phyloP scores from a whole-genome alignment of 345 rosid genomes.

The Luvunga scandens region DNA sequence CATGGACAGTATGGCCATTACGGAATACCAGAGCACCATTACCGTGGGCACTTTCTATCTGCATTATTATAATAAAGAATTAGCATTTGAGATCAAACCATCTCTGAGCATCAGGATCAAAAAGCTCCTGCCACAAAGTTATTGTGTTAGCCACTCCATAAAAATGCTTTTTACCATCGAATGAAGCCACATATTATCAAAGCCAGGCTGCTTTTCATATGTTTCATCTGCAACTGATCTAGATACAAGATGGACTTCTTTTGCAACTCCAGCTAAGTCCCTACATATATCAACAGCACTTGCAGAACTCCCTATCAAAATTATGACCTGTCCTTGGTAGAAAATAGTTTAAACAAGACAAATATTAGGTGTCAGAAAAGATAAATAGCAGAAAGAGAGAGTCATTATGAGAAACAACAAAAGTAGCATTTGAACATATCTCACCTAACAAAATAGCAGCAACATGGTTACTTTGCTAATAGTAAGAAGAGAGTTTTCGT shows the following conservation, averaged over 20 bases:
- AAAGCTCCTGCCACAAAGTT: not conserved
- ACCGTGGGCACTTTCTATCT: conserved; percentile 53
- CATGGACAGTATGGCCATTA: conserved; percentile 43
- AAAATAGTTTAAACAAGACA: not conserved
- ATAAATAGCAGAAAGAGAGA: not conserved
- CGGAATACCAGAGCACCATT: conserved; percentile 68
- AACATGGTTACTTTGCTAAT: not conserved
- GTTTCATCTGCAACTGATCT: conserved; percentile 53
- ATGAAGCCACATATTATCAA: conserved; percentile 64
- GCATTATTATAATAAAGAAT: conserved; percentile 23
- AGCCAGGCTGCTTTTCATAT: conserved; percentile 38
- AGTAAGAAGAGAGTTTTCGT: not conserved
- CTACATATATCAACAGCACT: conserved; percentile 75
- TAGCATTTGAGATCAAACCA: conserved; percentile 15
- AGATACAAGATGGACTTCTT: conserved; percentile 75
- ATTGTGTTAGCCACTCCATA: conserved; percentile 6
- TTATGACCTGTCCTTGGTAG: conserved; percentile 45
- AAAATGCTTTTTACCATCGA: conserved; percentile 61
- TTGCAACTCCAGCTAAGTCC: conserved; percentile 65
- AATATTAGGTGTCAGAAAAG: not conserved
- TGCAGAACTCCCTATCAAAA: conserved; percentile 65
- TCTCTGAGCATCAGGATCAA: not conserved
- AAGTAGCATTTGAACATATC: not conserved
- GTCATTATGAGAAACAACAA: conserved; percentile 1
- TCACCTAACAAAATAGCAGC: not conserved